Conservation (phyloP, 208 protist species). For the Crithidia sp. region DNA sequence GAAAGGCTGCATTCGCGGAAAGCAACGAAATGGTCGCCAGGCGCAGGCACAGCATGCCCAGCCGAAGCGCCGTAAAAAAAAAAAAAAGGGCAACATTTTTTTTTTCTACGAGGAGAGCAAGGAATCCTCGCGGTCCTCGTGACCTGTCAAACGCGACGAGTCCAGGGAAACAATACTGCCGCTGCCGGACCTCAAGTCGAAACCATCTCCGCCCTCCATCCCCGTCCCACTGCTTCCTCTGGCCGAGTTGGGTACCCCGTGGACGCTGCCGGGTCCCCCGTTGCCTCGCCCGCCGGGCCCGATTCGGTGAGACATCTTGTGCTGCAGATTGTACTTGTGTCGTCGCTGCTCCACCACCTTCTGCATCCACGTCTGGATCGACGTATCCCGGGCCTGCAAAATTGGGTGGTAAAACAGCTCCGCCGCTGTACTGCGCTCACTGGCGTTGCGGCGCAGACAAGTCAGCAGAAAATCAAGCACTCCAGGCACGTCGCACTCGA, state of each 20-base stretch:
- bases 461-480: conserved; percentile 60
- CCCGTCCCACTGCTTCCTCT: not conserved
- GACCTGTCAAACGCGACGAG: conserved; percentile 25
- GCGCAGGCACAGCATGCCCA: no score
- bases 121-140: conserved; percentile 6
- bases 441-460: conserved; percentile 72
- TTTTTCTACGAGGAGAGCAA: conserved; percentile 1
- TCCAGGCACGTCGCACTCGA: conserved; percentile 59
- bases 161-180: conserved; percentile 28
- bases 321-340: conserved; percentile 23
- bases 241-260: not conserved
- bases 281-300: conserved; percentile 5
- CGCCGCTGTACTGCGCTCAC: conserved; percentile 39
- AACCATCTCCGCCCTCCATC: conserved; percentile 6
- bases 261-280: not conserved
- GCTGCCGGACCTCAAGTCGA: conserved; percentile 32
- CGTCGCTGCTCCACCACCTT: conserved; percentile 37
- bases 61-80: not conserved
- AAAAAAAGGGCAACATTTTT: not conserved
- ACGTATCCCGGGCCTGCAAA: conserved; percentile 43
- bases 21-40: no score
- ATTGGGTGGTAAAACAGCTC: conserved; percentile 64
- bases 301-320: conserved; percentile 27
- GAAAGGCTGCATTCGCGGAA: no score
- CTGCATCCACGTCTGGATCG: conserved; percentile 58